Evolutionary conservation across 106 monocot species (phyloP), one percentile per base, ranked within the genome.

Genomic region (Apostasia shenzhenica): DNA sequence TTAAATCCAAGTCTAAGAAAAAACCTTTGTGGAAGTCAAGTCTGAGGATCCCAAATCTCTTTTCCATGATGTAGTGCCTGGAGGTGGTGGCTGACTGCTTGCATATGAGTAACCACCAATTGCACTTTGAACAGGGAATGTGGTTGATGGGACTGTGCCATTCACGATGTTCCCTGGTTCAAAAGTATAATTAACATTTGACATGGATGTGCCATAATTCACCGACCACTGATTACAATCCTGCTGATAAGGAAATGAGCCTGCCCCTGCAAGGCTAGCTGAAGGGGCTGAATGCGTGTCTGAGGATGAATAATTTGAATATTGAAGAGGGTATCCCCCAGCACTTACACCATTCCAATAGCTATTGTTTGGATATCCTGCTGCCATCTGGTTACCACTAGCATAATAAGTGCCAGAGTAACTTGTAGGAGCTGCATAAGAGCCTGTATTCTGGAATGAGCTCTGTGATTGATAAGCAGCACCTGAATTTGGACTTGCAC

Each of bases 371-470:
- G 78, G 83, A 67, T 84, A 92, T 72, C 83, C 83, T 75, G 95
- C 66, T 37, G 76, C 53, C n/a, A 82, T 83, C 85, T 92, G 95
- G 83, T 92, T 75, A 97, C 85, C 89, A 88, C 85, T 83, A 88
- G 82, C 68, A 94, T 88, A 85, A 76, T 91, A 91, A 91, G 88
- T 84, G 84, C 79, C 77, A 77, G 89, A 87, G 70, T 90, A 87
- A 92, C 76, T 83, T 76, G 92, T 69, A 71, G 83, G 78, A 78
- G 66, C 72, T 66, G 71, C 74, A 83, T 75, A 85, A 80, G 85
- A 76, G 71, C 72, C 86, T 84, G 95, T 79, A 89, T 95, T 88
- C 84, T 88, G 95, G 92, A 91, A 95, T 89, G 93, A 88, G 85
- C 76, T 92, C 91, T 84, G 88, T 80, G 85, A 73, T 89, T 92